phyloP scores from a whole-genome alignment of 352 stramenopile species.

The Paralagenidium karlingii region DNA sequence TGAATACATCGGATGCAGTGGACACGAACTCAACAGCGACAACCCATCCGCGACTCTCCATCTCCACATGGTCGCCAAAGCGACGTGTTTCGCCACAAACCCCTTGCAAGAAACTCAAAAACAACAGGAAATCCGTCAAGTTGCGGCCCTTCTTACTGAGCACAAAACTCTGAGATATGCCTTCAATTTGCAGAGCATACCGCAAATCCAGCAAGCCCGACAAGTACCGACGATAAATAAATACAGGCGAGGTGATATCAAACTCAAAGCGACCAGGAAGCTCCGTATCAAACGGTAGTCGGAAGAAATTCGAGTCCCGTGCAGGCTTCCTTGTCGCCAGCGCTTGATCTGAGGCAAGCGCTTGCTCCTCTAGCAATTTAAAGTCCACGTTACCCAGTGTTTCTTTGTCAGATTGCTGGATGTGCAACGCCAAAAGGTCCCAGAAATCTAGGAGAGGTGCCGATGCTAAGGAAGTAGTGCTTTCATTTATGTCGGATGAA shows the following conservation, averaged over 20 bases:
- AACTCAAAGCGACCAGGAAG: conserved; percentile 47
- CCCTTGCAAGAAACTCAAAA: conserved; percentile 63
- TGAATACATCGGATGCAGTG: conserved; percentile 66
- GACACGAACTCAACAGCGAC: conserved; percentile 77
- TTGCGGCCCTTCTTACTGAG: conserved; percentile 39
- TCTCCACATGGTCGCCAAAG: conserved; percentile 61
- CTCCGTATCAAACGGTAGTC: conserved; percentile 34
- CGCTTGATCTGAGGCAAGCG: conserved; percentile 18
- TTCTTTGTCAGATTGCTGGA: conserved; percentile 24
- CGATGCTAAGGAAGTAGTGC: too few relatives aligned
- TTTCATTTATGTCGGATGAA: too few relatives aligned
- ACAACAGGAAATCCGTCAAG: conserved; percentile 52
- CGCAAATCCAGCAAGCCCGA: conserved; percentile 95
- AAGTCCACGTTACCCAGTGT: conserved; percentile 39
- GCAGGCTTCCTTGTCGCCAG: too few relatives aligned
- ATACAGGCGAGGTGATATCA: conserved; percentile 81
- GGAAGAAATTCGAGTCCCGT: conserved; percentile 21
- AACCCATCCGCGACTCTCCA: conserved; percentile 70
- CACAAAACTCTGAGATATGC: conserved; percentile 88
- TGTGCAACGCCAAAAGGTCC: conserved; percentile 55
- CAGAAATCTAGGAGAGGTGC: conserved; percentile 26
- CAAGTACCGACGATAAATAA: conserved; percentile 92
- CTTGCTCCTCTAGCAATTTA: conserved; percentile 22
- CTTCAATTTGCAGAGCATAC: conserved; percentile 95
- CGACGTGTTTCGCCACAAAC: conserved; percentile 46